phyloP scores from a whole-genome alignment of 108 stramenopile genomes.

The Cyclotella choctawhatcheeana region DNA sequence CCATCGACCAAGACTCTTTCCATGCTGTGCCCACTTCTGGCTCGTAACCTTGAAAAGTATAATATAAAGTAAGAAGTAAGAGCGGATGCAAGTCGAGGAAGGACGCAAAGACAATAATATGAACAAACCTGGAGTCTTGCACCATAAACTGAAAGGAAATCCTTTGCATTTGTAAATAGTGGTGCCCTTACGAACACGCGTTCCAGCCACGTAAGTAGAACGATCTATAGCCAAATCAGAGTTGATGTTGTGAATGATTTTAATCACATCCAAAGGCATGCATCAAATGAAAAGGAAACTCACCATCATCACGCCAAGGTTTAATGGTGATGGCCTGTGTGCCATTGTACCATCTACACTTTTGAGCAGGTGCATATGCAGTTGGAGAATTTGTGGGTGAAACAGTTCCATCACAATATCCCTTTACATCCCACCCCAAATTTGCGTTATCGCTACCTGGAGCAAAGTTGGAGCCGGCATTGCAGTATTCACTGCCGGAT shows the following conservation, averaged over 20 bases:
- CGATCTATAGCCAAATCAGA: no score
- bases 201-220: slow-evolving; percentile 1
- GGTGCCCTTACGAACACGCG: slow-evolving; percentile 1
- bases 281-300: no score
- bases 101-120: no score
- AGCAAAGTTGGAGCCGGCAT: slow-evolving; percentile 10
- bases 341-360: slow-evolving; percentile 4
- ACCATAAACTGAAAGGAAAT: slow-evolving; percentile 11
- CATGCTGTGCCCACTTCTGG: slow-evolving; percentile 4
- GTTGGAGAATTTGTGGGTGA: slow-evolving; percentile 11
- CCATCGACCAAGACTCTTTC: slow-evolving; percentile 5
- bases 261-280: no score
- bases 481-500: slow-evolving; percentile 8
- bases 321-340: background rate
- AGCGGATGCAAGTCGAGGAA: no score
- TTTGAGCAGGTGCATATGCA: background rate
- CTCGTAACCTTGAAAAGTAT: slow-evolving; percentile 8
- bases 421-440: slow-evolving; percentile 16
- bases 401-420: slow-evolving; percentile 19
- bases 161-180: slow-evolving; percentile 11
- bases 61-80: no score
- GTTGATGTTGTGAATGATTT: no score
- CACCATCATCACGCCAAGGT: background rate
- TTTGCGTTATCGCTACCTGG: background rate
- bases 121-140: no score